Evolutionary conservation across 352 stramenopile species (phyloP).

Genomic region (Phytopythium litorale): DNA sequence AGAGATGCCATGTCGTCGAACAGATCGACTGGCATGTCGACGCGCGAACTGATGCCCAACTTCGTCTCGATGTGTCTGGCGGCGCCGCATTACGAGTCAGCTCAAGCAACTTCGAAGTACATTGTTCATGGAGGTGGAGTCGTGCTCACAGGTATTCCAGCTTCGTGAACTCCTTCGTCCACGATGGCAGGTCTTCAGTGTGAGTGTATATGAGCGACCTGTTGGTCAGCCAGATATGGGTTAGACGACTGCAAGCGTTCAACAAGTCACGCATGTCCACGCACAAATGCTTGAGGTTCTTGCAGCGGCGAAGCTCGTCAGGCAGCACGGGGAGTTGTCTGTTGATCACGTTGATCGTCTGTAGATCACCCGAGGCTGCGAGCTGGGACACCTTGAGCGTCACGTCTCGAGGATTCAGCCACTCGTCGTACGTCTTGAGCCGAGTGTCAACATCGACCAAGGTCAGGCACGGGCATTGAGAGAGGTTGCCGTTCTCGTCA

Average conservation of each 20-base stretch:
- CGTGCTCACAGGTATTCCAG: slow-evolving; percentile 26
- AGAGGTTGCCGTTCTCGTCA: slow-evolving; percentile 2
- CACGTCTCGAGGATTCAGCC: slow-evolving; percentile 16
- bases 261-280: neutral
- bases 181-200: slow-evolving; percentile 14
- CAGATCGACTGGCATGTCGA: neutral
- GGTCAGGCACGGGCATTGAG: slow-evolving; percentile 30
- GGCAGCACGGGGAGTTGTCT: slow-evolving; percentile 19
- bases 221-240: neutral
- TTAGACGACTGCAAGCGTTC: slow-evolving; percentile 8
- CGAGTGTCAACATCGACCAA: slow-evolving; percentile 19
- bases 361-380: slow-evolving; percentile 14
- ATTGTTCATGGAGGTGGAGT: neutral
- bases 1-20: slow-evolving; percentile 8
- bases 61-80: neutral
- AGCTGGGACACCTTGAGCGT: slow-evolving; percentile 19
- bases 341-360: slow-evolving; percentile 27
- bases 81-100: neutral
- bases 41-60: neutral
- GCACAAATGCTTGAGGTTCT: slow-evolving; percentile 22
- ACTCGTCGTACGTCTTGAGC: slow-evolving; percentile 17
- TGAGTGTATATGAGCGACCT: slow-evolving; percentile 12
- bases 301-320: slow-evolving; percentile 17
- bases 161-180: slow-evolving; percentile 15
- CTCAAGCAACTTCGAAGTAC: neutral